Base-by-base conservation (phyloP, 2,329 filamentous ascomycete genomes). In the Didymella segeticola region DNA sequence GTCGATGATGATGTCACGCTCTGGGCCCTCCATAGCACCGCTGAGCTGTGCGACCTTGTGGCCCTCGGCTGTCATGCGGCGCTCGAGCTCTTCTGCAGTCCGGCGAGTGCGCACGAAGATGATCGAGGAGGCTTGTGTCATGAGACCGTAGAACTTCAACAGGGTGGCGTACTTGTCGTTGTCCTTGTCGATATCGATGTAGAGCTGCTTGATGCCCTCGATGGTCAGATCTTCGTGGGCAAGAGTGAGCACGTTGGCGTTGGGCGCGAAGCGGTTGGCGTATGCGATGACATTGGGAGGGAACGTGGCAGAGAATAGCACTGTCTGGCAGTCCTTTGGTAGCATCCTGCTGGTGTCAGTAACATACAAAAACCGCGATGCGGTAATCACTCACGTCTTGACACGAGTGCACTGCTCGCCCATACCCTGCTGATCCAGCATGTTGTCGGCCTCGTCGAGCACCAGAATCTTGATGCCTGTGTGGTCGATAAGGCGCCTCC, bases 381-480 rank as follows among this genome's bases (percentile, higher is more conserved):
- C 12, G 33, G 14, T 22, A 37, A 23, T n/a, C n/a, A 78, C 86
- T 68, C 77, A 95, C 91, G 78, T 77, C 80, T 96, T 96, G 65
- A 97, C 91, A 63, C 93, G 87, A 66, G 92, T 85, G 76, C 93
- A 98, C 78, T 99, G 95, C 54, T 98, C 95, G 46, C 95, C 95
- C 49, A 99, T 82, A 45, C 95, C 93, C 77, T 96, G 91, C 76
- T 93, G 89, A 71, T 98, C 95, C 56, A 99, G 80, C 95, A 99
- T 99, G 79, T 97, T 98, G 79, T 99, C 95, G 52, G 95, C 95
- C 79, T 99, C 95, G 69, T 99, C 95, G 47, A 99, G 83, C 50
- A 97, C 93, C 57, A 99, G 83, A 8, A 96, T 84, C 74, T 87
- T 90, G 63, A 99, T 81, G 53, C 86, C 78, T 15, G 83, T 85